Base-by-base conservation (phyloP, 2,329 filamentous ascomycete genomes). In the Xylaria sp. region DNA sequence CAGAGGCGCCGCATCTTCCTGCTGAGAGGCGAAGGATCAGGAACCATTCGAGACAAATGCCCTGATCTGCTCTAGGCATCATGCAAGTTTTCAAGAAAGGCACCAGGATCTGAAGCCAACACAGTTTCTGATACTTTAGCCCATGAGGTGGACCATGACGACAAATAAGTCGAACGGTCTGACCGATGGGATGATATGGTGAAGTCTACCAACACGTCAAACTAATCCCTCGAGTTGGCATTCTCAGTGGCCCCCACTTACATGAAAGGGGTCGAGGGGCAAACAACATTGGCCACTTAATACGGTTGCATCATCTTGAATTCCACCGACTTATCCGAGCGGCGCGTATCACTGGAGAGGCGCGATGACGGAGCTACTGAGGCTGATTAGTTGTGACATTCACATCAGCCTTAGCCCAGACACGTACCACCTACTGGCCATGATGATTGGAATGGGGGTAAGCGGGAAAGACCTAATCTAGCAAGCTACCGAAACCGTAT, bases 141-240 rank as follows among this genome's bases (percentile, higher is more conserved):
- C 29, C 13, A 49, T 22, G 22, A 3, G 39, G 65, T 67, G 65
- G 56, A 38, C 44, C 57, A n/a, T 15, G 10, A 61, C 56, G 38
- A 65, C 51, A 67, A 65, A 65, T 67, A 54, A 55, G 63, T 53
- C 50, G 29, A 57, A 51, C 65, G 61, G 65, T 47, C 44, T 53
- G 57, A 20, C 65, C 61, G 65, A 60, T 61, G 61, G 57, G 31
- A 64, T 64, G 51, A 65, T 61, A 65, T 61, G 36, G 22, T 44
- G 47, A 64, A 50, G 15, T 54, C 55, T 13, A 25, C 44, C 50
- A 20, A 20, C 38, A 25, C 29, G 56, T 64, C 44, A 50, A 29
- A 51, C 54, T 17, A 59, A 56, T 51, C 31, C 54, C 22, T 31
- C 33, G 2, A 45, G 44, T 9, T 45, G 20, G 55, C 36, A 38